Conservation (phyloP, 1,139 yeast species). For the Zygoascus sp. region DNA sequence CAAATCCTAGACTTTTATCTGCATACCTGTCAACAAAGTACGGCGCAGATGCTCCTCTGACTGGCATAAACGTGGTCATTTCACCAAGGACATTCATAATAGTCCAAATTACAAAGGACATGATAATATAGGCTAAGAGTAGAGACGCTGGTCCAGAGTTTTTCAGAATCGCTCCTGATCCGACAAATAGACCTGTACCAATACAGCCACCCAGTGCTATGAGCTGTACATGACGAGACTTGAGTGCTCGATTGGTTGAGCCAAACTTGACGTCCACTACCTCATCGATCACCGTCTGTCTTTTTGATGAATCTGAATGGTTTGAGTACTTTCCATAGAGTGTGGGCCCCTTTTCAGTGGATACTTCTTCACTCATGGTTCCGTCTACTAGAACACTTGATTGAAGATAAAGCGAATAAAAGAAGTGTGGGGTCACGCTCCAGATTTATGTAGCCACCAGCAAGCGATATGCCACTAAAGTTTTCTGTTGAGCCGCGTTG, state of each 20-base stretch:
- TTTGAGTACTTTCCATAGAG: not conserved
- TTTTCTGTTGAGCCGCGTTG: no score
- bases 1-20: conserved; percentile 55
- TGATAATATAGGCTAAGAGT: conserved; percentile 50
- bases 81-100: conserved; percentile 59
- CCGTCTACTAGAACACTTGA: no score
- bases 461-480: no score
- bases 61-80: conserved; percentile 56
- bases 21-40: conserved; percentile 43
- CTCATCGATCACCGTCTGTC: not conserved
- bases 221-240: conserved; percentile 68
- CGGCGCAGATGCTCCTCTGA: conserved; percentile 32
- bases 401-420: no score
- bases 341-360: no score
- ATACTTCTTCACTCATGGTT: no score
- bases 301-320: not conserved
- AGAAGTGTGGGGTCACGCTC: not conserved
- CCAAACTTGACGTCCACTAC: conserved; percentile 3
- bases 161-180: conserved; percentile 54
- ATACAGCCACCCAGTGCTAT: conserved; percentile 87
- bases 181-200: conserved; percentile 72
- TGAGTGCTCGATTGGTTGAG: conserved; percentile 36
- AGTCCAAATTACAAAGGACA: conserved; percentile 50
- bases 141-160: conserved; percentile 67
- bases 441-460: not conserved